These are phyloP conservation scores for Fagus crenata DNA, from an alignment of 306 rosid species.

Conservation along the genomic window DNA sequence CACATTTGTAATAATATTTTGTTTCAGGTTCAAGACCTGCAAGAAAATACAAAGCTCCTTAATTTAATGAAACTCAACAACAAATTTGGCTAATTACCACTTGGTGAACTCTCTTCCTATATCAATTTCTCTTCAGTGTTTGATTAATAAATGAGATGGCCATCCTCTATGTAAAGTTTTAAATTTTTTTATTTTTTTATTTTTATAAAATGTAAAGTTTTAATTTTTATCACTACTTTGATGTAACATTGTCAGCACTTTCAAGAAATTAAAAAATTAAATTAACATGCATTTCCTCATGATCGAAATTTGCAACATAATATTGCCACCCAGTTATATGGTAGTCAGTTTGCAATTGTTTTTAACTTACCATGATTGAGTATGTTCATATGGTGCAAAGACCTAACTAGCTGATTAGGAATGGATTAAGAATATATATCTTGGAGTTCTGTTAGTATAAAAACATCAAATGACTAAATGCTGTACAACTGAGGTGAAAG, in stretches of 20 bases:
- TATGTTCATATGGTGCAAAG: not conserved
- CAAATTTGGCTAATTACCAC: not conserved
- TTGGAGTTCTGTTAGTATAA: not conserved
- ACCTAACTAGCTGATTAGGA: conserved; percentile 9
- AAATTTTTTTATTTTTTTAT: not conserved
- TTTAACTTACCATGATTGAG: not conserved
- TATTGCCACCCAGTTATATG: not conserved
- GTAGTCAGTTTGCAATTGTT: not conserved
- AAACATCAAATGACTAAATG: not conserved
- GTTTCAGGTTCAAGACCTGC: conserved; percentile 76
- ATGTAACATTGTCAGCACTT: not conserved
- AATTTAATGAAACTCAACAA: conserved; percentile 2
- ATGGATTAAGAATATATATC: not conserved
- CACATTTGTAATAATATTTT: conserved; percentile 77
- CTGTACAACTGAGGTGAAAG: not conserved
- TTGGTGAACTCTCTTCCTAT: conserved; percentile 12
- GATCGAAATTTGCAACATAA: not conserved
- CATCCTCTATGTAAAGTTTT: not conserved
- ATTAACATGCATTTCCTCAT: not conserved
- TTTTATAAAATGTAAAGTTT: too few species aligned
- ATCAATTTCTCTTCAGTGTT: not conserved
- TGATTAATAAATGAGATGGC: not conserved
- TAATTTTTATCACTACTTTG: not conserved
- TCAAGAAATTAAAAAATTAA: not conserved
- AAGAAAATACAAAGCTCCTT: conserved; percentile 33